These are phyloP conservation scores for Ceriops tagal DNA, from an alignment of 345 rosid genomes.

Conservation along the genomic window DNA sequence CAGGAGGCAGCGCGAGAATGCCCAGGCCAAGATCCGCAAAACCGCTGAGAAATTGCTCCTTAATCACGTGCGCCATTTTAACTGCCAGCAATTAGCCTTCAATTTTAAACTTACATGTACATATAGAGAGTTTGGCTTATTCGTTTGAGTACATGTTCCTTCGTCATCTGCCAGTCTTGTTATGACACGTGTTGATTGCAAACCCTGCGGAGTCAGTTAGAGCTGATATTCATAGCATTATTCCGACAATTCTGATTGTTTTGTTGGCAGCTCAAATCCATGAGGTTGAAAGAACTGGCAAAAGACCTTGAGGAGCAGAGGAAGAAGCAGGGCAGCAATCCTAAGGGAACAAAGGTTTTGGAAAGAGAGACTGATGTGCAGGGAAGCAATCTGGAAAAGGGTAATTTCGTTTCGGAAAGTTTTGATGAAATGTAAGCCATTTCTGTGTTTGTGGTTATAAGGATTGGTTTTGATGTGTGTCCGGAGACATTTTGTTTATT, in stretches of 20 bases:
- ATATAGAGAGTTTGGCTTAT: no score
- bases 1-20: conserved; percentile 83
- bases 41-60: conserved; percentile 92
- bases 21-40: conserved; percentile 86
- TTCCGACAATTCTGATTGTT: background rate
- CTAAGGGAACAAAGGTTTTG: conserved; percentile 45
- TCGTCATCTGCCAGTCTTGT: background rate
- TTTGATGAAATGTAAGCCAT: conserved; percentile 60
- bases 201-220: no score
- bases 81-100: no score
- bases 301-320: conserved; percentile 67
- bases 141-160: background rate
- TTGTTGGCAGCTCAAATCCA: conserved; percentile 53
- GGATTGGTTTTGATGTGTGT: conserved; percentile 12
- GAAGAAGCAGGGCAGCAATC: conserved; percentile 35
- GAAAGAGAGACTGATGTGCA: conserved; percentile 16
- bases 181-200: no score
- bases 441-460: conserved; percentile 3
- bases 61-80: conserved; percentile 45
- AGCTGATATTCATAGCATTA: no score
- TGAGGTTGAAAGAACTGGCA: conserved; percentile 76
- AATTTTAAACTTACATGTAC: no score
- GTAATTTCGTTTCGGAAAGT: conserved; percentile 12
- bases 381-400: conserved; percentile 19
- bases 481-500: conserved; percentile 9